Evolutionary conservation across 1,284 basidiomycete species (phyloP).

Genomic region (Melampsora larici-populina): DNA sequence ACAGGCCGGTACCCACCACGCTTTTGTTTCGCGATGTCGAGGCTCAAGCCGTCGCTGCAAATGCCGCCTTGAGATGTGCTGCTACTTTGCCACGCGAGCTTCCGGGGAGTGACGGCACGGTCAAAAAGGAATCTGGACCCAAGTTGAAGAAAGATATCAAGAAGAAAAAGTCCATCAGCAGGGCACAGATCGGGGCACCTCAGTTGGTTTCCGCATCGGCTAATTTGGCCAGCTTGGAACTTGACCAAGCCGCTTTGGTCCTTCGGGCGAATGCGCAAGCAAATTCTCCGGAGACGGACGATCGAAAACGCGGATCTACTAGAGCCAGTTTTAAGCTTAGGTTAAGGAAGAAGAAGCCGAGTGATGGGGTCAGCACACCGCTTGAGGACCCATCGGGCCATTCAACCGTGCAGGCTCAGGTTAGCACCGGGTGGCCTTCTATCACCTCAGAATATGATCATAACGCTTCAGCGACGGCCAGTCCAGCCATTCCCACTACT

Average conservation of each 20-base stretch:
- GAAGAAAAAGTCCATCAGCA: conserved; percentile 11
- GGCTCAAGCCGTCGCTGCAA: conserved; percentile 35
- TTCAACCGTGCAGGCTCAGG: neutral
- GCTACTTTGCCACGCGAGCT: neutral
- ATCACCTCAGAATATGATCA: neutral
- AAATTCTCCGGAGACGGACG: neutral
- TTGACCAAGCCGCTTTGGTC: neutral
- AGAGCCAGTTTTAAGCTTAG: conserved; percentile 18
- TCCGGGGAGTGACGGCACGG: neutral
- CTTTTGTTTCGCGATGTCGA: conserved; percentile 38
- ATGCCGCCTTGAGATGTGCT: conserved; percentile 19
- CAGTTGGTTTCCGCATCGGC: conserved; percentile 20
- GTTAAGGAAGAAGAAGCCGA: conserved; percentile 38
- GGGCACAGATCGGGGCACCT: conserved; percentile 20
- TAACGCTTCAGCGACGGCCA: neutral
- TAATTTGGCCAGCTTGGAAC: neutral
- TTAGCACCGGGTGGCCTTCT: neutral
- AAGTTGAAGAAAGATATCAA: neutral
- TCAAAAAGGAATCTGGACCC: neutral
- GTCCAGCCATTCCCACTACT: neutral
- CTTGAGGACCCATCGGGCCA: neutral
- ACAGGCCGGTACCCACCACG: conserved; percentile 12
- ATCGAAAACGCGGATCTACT: neutral
- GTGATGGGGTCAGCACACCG: neutral
- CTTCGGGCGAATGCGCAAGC: neutral